Base-by-base conservation (phyloP, 2,329 filamentous ascomycete genomes). In the Sphaerulina populicola region DNA sequence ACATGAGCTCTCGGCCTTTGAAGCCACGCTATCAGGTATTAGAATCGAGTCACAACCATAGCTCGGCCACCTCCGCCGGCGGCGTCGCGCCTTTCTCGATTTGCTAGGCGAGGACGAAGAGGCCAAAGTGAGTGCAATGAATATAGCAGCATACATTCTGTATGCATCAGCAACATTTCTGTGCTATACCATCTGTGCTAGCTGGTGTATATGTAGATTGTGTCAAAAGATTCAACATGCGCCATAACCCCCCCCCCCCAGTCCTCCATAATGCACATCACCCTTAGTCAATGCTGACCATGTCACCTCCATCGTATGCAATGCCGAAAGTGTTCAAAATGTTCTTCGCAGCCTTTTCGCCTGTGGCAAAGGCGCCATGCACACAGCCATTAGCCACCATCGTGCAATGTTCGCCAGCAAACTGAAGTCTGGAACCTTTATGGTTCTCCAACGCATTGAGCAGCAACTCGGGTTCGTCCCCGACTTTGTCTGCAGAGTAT, bases 401-500 rank as follows among this genome's bases (percentile, higher is more conserved):
- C 31, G 69, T 69, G 49, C 68, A 71, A 54, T 63, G 61, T 50
- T 63, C 61, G 31, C 71, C 71, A 1, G 71, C 71, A 47, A 72
- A 72, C 51, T 72, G 71, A 47, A 72, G 59, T 50, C 66, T 60
- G 35, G 62, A 68, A 14, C 46, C 53, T 44, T 67, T 65, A 49
- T 70, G 67, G 41, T 66, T 65, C 39, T 70, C 62, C 14, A 72
- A 55, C 7, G 70, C 69, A 15, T 65, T 57, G 14, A 69, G 63
- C 30, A 70, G 57, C 6, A 68, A 35, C 11, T 64, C 63, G 2
- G 69, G 64, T n/a, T 72, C 68, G 50, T 72, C 70, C 5, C 69
- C 70, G n/a, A 68, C 68, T 53, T 72, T 72, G 54, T 72, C 71
- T 15, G 70, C 69, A n/a, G 68, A 69, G 55, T 72, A 72, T 33